Conservation (phyloP, 2,329 filamentous ascomycete genomes). For the Iodosphaeria phyllophila region DNA sequence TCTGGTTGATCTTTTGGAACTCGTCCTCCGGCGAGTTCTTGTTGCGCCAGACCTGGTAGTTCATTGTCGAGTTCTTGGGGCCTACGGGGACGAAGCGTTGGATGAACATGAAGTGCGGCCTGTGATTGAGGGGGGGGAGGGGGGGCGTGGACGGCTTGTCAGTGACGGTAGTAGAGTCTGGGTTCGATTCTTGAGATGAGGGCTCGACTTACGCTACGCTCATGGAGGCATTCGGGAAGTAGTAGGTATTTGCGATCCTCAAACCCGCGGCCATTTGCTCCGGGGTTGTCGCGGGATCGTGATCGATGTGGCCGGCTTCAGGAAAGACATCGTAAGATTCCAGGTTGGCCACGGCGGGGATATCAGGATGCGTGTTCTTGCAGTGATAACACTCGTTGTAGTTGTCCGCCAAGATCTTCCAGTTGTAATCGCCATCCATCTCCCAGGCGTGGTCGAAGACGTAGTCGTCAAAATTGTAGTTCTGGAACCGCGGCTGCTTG, state of each 20-base stretch:
- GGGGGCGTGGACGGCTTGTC: too few species aligned
- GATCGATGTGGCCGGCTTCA: slow-evolving; percentile 15
- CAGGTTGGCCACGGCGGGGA: slow-evolving; percentile 35
- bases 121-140: slow-evolving; percentile 5
- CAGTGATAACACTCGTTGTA: slow-evolving; percentile 52
- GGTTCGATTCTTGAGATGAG: too few species aligned
- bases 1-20: slow-evolving; percentile 24
- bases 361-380: slow-evolving; percentile 37
- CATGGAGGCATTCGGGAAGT: slow-evolving; percentile 19
- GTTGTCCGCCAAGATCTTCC: slow-evolving; percentile 43
- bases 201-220: slow-evolving; percentile 20
- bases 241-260: slow-evolving; percentile 17
- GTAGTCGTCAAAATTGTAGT: slow-evolving; percentile 31
- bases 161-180: too few species aligned
- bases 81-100: slow-evolving; percentile 28
- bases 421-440: slow-evolving; percentile 37
- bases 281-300: slow-evolving; percentile 16
- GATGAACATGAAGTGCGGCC: slow-evolving; percentile 29
- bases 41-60: slow-evolving; percentile 32
- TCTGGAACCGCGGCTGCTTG: slow-evolving; percentile 21
- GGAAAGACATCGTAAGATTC: slow-evolving; percentile 24
- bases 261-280: slow-evolving; percentile 8
- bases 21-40: slow-evolving; percentile 24
- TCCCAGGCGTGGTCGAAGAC: slow-evolving; percentile 37
- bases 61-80: slow-evolving; percentile 21